Evolutionary conservation across 108 stramenopile genomes (phyloP).

Genomic region (Cyclotella kingstonii): DNA sequence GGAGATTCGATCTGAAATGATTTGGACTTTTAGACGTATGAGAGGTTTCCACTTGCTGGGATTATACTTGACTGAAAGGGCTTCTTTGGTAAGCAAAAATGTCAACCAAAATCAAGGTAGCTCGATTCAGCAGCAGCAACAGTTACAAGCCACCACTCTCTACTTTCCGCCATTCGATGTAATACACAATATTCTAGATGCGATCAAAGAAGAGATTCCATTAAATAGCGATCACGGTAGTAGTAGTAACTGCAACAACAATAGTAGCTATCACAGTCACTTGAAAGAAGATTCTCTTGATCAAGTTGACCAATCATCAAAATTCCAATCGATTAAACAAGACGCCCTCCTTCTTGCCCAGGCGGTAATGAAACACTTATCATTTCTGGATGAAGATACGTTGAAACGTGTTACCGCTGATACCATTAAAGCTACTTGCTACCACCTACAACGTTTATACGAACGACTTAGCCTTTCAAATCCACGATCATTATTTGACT

Average conservation of each 20-base stretch:
- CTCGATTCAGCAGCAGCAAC: not conserved
- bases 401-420: constrained; percentile 65
- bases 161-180: constrained; percentile 45
- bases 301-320: constrained; percentile 20
- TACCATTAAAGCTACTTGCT: constrained; percentile 31
- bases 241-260: constrained; percentile 16
- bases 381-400: constrained; percentile 46
- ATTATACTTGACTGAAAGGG: constrained; percentile 48
- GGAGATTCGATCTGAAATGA: constrained; percentile 65
- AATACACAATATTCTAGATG: constrained; percentile 18
- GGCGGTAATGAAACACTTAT: constrained; percentile 62
- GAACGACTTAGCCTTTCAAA: constrained; percentile 28
- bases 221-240: not conserved
- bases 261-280: not conserved
- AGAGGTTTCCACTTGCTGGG: constrained; percentile 54
- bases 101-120: not conserved
- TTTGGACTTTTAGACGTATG: constrained; percentile 52
- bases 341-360: constrained; percentile 36
- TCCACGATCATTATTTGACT: constrained; percentile 46
- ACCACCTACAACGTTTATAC: constrained; percentile 44
- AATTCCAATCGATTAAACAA: constrained; percentile 37
- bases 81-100: not conserved
- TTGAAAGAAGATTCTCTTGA: constrained; percentile 21
- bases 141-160: constrained; percentile 1
- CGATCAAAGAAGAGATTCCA: constrained; percentile 12